A percentile compares a stretch with the other conserved stretches of the same genome.
phyloP scores from a whole-genome alignment of 345 rosid genomes.

The Lepidium sativum region DNA sequence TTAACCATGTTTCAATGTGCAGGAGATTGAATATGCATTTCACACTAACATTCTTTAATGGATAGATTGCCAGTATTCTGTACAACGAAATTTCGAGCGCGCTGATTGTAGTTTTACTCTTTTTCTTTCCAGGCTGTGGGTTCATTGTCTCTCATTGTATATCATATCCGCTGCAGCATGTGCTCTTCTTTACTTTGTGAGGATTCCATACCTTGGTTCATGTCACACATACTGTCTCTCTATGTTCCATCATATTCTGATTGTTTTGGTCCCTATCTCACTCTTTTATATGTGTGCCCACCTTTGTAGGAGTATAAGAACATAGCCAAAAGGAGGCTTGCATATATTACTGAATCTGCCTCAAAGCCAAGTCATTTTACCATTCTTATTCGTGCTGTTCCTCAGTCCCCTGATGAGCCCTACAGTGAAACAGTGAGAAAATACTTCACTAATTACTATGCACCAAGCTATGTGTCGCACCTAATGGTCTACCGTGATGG shows the following conservation, averaged over 20 bases:
- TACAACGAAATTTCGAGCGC: not conserved
- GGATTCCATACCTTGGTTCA: slow-evolving; percentile 26
- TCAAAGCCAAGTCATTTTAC: slow-evolving; percentile 74
- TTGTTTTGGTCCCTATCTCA: slow-evolving; percentile 4
- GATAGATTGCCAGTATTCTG: not conserved
- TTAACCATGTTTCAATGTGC: not conserved
- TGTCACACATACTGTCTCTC: not conserved
- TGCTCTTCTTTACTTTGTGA: slow-evolving; percentile 80
- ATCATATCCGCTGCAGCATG: slow-evolving; percentile 62
- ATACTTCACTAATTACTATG: slow-evolving; percentile 62
- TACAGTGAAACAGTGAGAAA: slow-evolving; percentile 59
- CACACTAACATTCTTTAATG: not conserved
- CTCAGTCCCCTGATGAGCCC: slow-evolving; percentile 50
- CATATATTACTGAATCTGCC: slow-evolving; percentile 44
- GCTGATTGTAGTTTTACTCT: not conserved
- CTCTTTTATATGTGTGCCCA: not conserved
- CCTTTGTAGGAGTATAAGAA: slow-evolving; percentile 61
- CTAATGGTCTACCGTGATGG: slow-evolving; percentile 69
- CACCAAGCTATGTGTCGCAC: slow-evolving; percentile 71
- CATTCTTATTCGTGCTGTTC: slow-evolving; percentile 80
- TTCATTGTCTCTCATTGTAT: slow-evolving; percentile 76
- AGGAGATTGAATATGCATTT: not conserved
- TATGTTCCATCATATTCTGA: not conserved
- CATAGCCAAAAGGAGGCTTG: slow-evolving; percentile 68
- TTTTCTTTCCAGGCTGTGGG: slow-evolving; percentile 66